phyloP scores from a whole-genome alignment of 495 filamentous ascomycete genomes.

The Hypoxylon fragiforme region DNA sequence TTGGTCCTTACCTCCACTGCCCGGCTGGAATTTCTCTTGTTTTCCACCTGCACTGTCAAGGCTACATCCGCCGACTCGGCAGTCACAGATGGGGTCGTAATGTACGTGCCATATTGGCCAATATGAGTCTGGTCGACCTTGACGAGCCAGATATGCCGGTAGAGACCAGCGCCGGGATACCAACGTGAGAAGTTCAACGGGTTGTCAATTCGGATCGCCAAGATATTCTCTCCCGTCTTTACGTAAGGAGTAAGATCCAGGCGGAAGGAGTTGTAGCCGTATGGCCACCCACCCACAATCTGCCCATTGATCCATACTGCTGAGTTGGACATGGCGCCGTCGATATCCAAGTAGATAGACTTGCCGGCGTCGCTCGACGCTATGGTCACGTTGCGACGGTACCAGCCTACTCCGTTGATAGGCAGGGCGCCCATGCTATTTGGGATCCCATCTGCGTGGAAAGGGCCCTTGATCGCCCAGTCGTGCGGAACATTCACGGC shows the following conservation, averaged over 20 bases:
- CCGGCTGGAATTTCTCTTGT: slow-evolving; percentile 31
- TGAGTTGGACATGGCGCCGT: slow-evolving; percentile 55
- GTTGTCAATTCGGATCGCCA: slow-evolving; percentile 56
- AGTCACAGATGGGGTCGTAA: slow-evolving; percentile 46
- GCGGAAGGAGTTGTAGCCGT: slow-evolving; percentile 53
- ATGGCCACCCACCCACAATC: slow-evolving; percentile 55
- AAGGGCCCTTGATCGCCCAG: slow-evolving; percentile 55
- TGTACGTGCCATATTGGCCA: slow-evolving; percentile 47
- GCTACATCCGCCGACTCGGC: slow-evolving; percentile 43
- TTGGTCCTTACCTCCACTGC: slow-evolving; percentile 38
- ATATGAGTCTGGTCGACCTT: slow-evolving; percentile 49
- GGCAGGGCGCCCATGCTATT: slow-evolving; percentile 62
- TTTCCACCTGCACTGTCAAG: slow-evolving; percentile 46
- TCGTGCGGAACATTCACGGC: slow-evolving; percentile 48
- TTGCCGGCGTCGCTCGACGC: slow-evolving; percentile 37
- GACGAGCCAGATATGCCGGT: slow-evolving; percentile 55
- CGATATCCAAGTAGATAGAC: slow-evolving; percentile 50
- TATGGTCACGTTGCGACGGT: slow-evolving; percentile 46
- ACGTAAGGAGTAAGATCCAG: slow-evolving; percentile 52
- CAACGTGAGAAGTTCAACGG: slow-evolving; percentile 48
- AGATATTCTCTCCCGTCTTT: slow-evolving; percentile 42
- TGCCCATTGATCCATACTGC: slow-evolving; percentile 54
- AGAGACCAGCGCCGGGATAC: slow-evolving; percentile 56
- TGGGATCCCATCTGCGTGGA: slow-evolving; percentile 50
- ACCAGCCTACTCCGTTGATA: slow-evolving; percentile 54